Conservation (phyloP, 345 rosid genomes). For the Syzygium grande region DNA sequence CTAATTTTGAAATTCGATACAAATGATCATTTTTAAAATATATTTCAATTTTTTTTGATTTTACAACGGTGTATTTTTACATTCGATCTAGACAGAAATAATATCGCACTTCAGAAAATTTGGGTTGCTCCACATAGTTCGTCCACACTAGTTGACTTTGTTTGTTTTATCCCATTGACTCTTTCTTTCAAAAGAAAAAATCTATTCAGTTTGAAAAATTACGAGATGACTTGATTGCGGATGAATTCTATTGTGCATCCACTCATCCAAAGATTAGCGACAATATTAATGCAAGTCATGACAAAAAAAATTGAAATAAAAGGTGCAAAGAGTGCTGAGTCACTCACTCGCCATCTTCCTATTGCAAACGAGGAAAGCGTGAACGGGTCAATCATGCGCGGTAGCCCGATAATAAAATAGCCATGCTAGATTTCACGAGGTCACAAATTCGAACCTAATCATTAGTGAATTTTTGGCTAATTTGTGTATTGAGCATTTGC, state of each 20-base stretch:
- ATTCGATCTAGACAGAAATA: background rate
- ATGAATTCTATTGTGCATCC: background rate
- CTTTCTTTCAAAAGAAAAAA: background rate
- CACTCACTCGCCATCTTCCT: too few relatives aligned
- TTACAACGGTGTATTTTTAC: background rate
- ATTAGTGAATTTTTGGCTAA: too few relatives aligned
- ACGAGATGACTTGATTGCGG: background rate
- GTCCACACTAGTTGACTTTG: fast-evolving
- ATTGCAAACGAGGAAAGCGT: too few relatives aligned
- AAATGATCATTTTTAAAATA: background rate
- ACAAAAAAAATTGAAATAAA: background rate
- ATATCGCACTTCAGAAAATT: background rate
- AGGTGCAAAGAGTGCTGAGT: background rate
- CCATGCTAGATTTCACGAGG: too few relatives aligned
- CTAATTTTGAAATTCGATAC: background rate
- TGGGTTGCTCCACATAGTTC: background rate
- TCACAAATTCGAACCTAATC: too few relatives aligned
- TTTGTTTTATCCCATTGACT: background rate
- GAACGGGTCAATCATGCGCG: too few relatives aligned
- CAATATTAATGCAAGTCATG: background rate
- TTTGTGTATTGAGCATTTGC: too few relatives aligned
- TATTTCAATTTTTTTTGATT: too few relatives aligned
- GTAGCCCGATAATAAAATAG: too few relatives aligned
- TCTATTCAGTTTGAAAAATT: too few relatives aligned
- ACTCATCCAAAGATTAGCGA: background rate